Conservation (phyloP, 805 yeast genomes). For the Saturnispora galanensis region DNA sequence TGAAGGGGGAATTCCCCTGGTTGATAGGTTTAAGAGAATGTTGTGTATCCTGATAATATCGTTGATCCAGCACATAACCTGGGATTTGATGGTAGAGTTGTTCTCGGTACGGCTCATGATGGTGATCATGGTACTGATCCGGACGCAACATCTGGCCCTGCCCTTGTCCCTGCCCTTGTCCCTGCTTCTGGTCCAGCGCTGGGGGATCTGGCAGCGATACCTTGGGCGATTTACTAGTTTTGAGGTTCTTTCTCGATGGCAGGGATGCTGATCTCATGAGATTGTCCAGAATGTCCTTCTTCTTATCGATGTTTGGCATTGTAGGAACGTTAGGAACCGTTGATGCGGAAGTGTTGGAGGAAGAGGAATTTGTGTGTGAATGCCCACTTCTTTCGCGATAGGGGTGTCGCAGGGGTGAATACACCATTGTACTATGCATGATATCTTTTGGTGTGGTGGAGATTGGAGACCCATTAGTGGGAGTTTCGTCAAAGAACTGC, state of each 20-base stretch:
- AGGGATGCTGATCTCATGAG: slow-evolving; percentile 12
- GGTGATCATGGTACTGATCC: no score
- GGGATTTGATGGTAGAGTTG: no score
- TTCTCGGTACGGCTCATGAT: no score
- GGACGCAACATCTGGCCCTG: background rate
- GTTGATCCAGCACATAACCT: no score
- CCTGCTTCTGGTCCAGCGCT: background rate
- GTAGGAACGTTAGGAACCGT: background rate
- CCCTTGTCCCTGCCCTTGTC: no score
- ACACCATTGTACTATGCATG: background rate
- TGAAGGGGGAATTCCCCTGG: slow-evolving; percentile 1
- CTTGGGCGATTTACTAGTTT: background rate
- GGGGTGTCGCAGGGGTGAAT: background rate
- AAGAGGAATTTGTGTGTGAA: slow-evolving; percentile 8
- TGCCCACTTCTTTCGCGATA: slow-evolving; percentile 2
- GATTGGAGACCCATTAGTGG: slow-evolving; percentile 10
- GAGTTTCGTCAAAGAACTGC: slow-evolving; percentile 7
- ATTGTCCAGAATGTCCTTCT: background rate
- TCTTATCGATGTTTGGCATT: background rate
- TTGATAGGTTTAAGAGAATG: background rate
- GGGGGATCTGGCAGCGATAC: slow-evolving; percentile 8
- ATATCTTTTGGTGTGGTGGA: slow-evolving; percentile 7
- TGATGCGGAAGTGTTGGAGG: background rate
- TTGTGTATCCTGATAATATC: background rate
- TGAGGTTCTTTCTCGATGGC: slow-evolving; percentile 4